phyloP scores from a whole-genome alignment of 805 yeast species.

The Candida rishiriensis region DNA sequence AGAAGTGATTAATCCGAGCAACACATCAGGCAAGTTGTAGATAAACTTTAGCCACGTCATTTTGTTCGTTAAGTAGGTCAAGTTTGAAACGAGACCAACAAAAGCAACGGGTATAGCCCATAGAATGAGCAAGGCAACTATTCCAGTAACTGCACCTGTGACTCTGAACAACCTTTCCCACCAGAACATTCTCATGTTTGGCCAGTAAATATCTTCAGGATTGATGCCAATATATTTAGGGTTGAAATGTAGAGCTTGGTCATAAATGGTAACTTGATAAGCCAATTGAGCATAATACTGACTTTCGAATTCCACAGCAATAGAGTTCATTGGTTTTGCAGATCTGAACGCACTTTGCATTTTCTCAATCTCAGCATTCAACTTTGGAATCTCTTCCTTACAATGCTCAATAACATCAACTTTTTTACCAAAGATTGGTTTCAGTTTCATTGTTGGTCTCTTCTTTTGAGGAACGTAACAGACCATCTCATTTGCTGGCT shows the following conservation, averaged over 20 bases:
- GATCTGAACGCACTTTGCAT: slow-evolving; percentile 48
- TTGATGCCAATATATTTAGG: slow-evolving; percentile 61
- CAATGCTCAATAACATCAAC: slow-evolving; percentile 59
- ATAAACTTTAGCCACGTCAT: slow-evolving; percentile 53
- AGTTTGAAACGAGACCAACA: slow-evolving; percentile 69
- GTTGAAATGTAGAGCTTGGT: slow-evolving; percentile 57
- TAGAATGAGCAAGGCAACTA: slow-evolving; percentile 50
- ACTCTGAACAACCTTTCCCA: slow-evolving; percentile 65
- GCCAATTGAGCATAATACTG: slow-evolving; percentile 77
- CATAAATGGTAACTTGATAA: slow-evolving; percentile 57
- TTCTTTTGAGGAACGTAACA: slow-evolving; percentile 61
- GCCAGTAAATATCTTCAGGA: slow-evolving; percentile 63
- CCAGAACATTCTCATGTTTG: slow-evolving; percentile 73
- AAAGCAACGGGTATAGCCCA: slow-evolving; percentile 82
- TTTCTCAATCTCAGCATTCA: slow-evolving; percentile 52
- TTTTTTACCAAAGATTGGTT: slow-evolving; percentile 47
- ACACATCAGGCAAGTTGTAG: slow-evolving; percentile 45
- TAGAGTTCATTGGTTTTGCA: slow-evolving; percentile 66
- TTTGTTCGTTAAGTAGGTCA: slow-evolving; percentile 56
- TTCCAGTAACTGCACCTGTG: slow-evolving; percentile 47
- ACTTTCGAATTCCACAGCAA: slow-evolving; percentile 72
- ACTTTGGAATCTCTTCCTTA: slow-evolving; percentile 49
- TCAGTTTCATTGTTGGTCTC: slow-evolving; percentile 53
- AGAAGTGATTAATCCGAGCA: slow-evolving; percentile 65
- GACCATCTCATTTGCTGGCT: slow-evolving; percentile 43